Percentiles rank a stretch among this genome's conserved stretches.
Evolutionary conservation across 2,329 filamentous ascomycete genomes (phyloP).

Genomic region (Aspergillus hiratsukae): DNA sequence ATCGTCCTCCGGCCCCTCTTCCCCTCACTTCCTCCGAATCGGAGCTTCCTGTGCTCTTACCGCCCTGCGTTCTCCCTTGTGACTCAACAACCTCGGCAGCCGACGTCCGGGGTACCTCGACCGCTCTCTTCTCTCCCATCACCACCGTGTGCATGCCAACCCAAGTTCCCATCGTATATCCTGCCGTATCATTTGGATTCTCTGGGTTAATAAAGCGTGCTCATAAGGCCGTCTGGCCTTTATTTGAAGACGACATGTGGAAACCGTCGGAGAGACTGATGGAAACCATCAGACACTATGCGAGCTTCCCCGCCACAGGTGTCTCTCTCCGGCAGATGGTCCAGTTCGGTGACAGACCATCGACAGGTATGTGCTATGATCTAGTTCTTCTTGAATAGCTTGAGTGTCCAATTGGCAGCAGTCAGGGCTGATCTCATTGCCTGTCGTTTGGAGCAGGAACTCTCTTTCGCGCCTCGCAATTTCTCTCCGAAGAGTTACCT

Average conservation of each 20-base stretch:
- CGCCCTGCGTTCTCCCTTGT: not conserved
- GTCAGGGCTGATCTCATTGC: constrained; percentile 12
- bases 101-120: not conserved
- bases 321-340: constrained; percentile 98
- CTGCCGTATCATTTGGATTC: not conserved
- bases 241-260: constrained; percentile 64
- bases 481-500: constrained; percentile 94
- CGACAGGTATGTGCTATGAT: constrained; percentile 60
- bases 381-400: not conserved
- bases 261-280: constrained; percentile 85
- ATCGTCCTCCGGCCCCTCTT: constrained; percentile 3
- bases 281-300: constrained; percentile 96
- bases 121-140: not conserved
- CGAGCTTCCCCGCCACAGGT: constrained; percentile 92
- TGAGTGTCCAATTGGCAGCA: not conserved
- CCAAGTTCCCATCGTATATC: not conserved
- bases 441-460: constrained; percentile 58
- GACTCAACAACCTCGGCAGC: not conserved
- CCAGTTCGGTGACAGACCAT: constrained; percentile 92
- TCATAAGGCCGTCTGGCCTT: constrained; percentile 27
- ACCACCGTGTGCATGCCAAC: not conserved
- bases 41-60: not conserved
- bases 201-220: constrained; percentile 5
- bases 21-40: not conserved
- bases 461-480: constrained; percentile 94